Evolutionary conservation across 129 eudicot genomes (phyloP).

Genomic region (Flaveria sonorensis): DNA sequence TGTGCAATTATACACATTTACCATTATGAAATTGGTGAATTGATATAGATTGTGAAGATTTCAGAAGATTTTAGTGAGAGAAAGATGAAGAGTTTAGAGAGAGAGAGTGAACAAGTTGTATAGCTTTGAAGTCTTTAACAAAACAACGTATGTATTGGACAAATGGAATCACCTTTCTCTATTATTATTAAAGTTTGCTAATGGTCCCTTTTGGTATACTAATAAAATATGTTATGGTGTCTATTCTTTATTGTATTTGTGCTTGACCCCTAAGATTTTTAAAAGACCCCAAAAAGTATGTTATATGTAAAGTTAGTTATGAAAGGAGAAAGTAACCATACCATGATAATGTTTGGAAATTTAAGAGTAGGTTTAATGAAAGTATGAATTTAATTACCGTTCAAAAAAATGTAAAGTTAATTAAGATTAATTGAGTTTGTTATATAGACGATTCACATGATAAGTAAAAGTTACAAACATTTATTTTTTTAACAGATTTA

Average conservation of each 20-base stretch:
- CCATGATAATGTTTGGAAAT: too few relatives aligned
- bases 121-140: slow-evolving; percentile 75
- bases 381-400: too few relatives aligned
- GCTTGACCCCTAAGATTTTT: neutral
- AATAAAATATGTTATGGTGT: neutral
- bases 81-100: slow-evolving; percentile 27
- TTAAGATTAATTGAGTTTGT: neutral
- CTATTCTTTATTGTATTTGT: neutral
- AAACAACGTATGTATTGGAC: slow-evolving; percentile 52
- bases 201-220: neutral
- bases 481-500: neutral
- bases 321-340: too few relatives aligned
- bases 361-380: too few relatives aligned
- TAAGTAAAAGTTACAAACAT: neutral
- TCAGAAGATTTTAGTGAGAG: slow-evolving; percentile 12
- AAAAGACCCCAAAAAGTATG: neutral
- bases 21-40: slow-evolving; percentile 28
- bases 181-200: neutral
- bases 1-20: slow-evolving; percentile 1
- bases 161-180: slow-evolving; percentile 40
- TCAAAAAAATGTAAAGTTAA: neutral
- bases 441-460: neutral
- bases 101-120: slow-evolving; percentile 50
- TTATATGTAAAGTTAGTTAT: too few relatives aligned
- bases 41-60: slow-evolving; percentile 15